Conservation (phyloP, 2,329 filamentous ascomycete species). For the Venturia pyrina region DNA sequence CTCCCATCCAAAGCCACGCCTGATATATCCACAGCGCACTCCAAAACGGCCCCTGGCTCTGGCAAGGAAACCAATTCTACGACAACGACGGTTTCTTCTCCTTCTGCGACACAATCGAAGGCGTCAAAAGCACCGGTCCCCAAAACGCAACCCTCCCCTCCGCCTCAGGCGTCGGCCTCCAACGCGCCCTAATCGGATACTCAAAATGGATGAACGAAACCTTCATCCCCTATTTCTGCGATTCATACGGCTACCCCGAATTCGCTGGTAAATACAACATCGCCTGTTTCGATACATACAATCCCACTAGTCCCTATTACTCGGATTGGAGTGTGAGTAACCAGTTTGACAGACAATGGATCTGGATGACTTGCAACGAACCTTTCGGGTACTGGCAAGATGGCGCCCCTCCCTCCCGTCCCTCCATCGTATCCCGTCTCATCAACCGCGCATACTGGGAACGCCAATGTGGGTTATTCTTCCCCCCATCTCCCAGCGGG, state of each 20-base stretch:
- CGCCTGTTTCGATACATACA: constrained; percentile 46
- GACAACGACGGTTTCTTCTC: constrained; percentile 33
- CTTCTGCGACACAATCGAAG: constrained; percentile 33
- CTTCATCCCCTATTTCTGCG: constrained; percentile 31
- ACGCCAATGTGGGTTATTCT: constrained; percentile 45
- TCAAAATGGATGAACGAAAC: constrained; percentile 22
- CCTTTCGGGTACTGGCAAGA: constrained; percentile 50
- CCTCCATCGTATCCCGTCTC: constrained; percentile 44
- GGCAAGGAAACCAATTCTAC: constrained; percentile 45
- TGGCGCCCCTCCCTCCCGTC: constrained; percentile 36
- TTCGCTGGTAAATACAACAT: constrained; percentile 29
- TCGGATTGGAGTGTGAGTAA: constrained; percentile 41
- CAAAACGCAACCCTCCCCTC: constrained; percentile 20
- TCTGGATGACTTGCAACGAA: constrained; percentile 54
- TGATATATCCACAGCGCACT: constrained; percentile 29
- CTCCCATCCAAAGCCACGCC: constrained; percentile 4
- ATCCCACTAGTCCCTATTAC: constrained; percentile 39
- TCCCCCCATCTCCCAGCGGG: constrained; percentile 39
- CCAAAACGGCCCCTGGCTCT: constrained; percentile 46
- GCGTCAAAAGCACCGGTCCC: background rate
- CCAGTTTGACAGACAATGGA: constrained; percentile 42
- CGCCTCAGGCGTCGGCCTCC: constrained; percentile 41
- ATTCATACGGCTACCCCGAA: constrained; percentile 34
- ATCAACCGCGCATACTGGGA: constrained; percentile 43
- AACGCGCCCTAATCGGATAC: constrained; percentile 44